Percentiles rank a stretch among this genome's conserved stretches.
These are phyloP conservation scores for Magnaporthiopsis rhizophila DNA, from an alignment of 2,329 filamentous ascomycete genomes.

Conservation along the genomic window DNA sequence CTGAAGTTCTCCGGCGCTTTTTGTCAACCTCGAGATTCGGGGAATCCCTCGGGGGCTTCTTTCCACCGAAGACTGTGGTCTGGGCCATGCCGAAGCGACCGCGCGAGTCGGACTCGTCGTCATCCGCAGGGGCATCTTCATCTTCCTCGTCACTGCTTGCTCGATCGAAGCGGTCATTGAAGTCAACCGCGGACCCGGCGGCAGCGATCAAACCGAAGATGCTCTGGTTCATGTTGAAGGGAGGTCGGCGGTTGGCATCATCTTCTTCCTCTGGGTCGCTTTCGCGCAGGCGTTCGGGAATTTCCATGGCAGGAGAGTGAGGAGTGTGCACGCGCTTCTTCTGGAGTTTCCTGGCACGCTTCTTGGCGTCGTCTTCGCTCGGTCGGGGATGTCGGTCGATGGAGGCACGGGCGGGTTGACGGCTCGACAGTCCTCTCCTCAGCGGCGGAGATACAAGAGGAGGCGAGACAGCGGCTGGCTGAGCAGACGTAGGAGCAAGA, in stretches of 20 bases:
- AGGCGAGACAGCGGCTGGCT: background rate
- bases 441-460: conserved; percentile 2
- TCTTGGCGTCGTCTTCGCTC: conserved; percentile 26
- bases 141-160: conserved; percentile 75
- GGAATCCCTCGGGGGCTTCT: background rate
- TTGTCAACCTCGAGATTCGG: conserved; percentile 15
- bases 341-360: conserved; percentile 34
- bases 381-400: background rate
- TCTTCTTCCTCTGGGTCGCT: conserved; percentile 39
- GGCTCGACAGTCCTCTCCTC: conserved; percentile 1
- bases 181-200: conserved; percentile 74
- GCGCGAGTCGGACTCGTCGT: conserved; percentile 9
- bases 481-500: background rate
- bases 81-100: conserved; percentile 21
- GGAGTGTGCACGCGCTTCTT: conserved; percentile 34
- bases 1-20: conserved; percentile 1
- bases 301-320: conserved; percentile 34
- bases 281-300: conserved; percentile 45
- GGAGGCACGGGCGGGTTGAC: background rate
- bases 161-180: conserved; percentile 71
- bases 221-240: conserved; percentile 81
- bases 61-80: conserved; percentile 25
- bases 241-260: conserved; percentile 36
- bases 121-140: conserved; percentile 20
- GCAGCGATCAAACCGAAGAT: conserved; percentile 90